Conservation (phyloP, 805 yeast species). For the Lipomyces spencermartinsiae region DNA sequence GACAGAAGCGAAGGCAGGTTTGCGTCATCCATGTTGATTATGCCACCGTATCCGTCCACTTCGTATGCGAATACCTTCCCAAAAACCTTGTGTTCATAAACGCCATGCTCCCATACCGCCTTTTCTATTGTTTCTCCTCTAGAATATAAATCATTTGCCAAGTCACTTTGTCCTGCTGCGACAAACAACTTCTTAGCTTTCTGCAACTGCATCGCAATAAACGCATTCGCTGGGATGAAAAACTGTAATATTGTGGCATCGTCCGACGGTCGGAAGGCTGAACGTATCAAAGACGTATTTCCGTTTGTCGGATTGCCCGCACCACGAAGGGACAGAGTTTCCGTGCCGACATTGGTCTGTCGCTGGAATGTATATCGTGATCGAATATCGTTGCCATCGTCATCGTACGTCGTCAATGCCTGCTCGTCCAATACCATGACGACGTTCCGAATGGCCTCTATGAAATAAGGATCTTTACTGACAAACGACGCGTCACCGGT, state of each 20-base stretch:
- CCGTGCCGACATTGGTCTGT: conserved; percentile 73
- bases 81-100: conserved; percentile 67
- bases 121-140: conserved; percentile 54
- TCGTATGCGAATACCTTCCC: conserved; percentile 88
- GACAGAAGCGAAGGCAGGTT: conserved; percentile 79
- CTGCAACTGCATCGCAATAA: conserved; percentile 63
- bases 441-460: conserved; percentile 45
- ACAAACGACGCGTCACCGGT: conserved; percentile 60
- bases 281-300: conserved; percentile 73
- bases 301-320: conserved; percentile 81
- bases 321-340: conserved; percentile 79
- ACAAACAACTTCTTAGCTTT: conserved; percentile 35
- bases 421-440: conserved; percentile 64
- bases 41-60: conserved; percentile 84
- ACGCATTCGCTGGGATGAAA: conserved; percentile 86
- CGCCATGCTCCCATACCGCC: conserved; percentile 70
- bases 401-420: conserved; percentile 58
- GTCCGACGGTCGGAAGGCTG: conserved; percentile 88
- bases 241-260: conserved; percentile 83
- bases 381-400: conserved; percentile 43
- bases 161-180: conserved; percentile 37
- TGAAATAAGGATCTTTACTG: conserved; percentile 41
- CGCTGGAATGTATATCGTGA: conserved; percentile 74
- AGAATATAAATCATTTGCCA: conserved; percentile 43
- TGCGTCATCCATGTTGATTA: conserved; percentile 81